Evolutionary conservation across 1,284 basidiomycete genomes (phyloP).

Genomic region (Uromyces viciae-fabae): DNA sequence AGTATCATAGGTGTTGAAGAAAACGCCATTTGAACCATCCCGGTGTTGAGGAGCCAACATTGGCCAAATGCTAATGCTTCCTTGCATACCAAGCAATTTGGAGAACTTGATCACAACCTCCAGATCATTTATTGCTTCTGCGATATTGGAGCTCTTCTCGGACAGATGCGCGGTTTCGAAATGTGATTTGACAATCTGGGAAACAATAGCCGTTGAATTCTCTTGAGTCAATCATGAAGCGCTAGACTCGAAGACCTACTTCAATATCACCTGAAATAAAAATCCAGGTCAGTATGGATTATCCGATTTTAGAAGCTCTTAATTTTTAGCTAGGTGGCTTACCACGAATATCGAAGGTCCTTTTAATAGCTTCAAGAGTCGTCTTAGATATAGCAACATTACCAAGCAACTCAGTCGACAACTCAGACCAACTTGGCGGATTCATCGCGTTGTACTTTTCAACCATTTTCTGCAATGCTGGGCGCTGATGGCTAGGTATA

Average conservation of each 20-base stretch:
- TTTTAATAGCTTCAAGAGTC: slow-evolving; percentile 23
- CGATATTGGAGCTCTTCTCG: slow-evolving; percentile 48
- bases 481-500: slow-evolving; percentile 28
- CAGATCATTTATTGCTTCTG: slow-evolving; percentile 56
- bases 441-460: slow-evolving; percentile 18
- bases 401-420: slow-evolving; percentile 4
- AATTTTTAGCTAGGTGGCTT: neutral
- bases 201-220: neutral
- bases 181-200: slow-evolving; percentile 22
- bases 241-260: neutral
- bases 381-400: slow-evolving; percentile 11
- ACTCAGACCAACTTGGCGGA: slow-evolving; percentile 32
- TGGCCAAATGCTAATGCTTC: slow-evolving; percentile 59
- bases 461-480: slow-evolving; percentile 7
- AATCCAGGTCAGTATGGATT: neutral
- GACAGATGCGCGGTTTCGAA: slow-evolving; percentile 46
- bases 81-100: slow-evolving; percentile 57
- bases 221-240: neutral
- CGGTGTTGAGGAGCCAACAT: slow-evolving; percentile 55
- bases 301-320: neutral
- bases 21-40: slow-evolving; percentile 59
- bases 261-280: slow-evolving; percentile 19
- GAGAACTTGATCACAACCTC: slow-evolving; percentile 56
- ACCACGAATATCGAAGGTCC: slow-evolving; percentile 36
- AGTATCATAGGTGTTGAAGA: slow-evolving; percentile 59